Percentiles rank a stretch among this genome's conserved stretches.
phyloP scores from a whole-genome alignment of 345 rosid genomes.

The Linum lewisii region DNA sequence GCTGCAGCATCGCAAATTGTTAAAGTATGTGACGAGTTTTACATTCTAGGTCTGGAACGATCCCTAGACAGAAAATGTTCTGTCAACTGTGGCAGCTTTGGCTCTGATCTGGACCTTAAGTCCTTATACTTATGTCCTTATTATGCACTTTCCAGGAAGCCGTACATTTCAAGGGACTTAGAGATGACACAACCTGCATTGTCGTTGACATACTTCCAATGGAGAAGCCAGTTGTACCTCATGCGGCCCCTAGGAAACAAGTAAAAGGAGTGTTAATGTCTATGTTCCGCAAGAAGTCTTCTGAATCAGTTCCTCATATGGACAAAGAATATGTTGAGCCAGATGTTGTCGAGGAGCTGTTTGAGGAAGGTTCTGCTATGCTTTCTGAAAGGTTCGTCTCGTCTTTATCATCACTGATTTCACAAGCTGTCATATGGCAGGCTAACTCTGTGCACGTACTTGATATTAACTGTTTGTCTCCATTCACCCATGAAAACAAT shows the following conservation, averaged over 20 bases:
- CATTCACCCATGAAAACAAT: too few species aligned
- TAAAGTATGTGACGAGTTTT: constrained; percentile 38
- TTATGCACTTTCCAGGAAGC: constrained; percentile 56
- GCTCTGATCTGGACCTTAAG: background rate
- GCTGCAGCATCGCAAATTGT: constrained; percentile 90
- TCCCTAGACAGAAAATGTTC: background rate
- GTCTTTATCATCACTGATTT: constrained; percentile 15
- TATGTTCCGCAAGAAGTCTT: constrained; percentile 68
- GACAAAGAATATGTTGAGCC: constrained; percentile 66
- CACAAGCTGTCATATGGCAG: background rate
- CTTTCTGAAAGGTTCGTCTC: constrained; percentile 86
- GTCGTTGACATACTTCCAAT: constrained; percentile 76
- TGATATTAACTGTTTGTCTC: background rate
- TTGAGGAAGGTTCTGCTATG: constrained; percentile 94
- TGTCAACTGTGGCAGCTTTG: constrained; percentile 4
- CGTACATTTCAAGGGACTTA: constrained; percentile 65
- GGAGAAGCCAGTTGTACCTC: constrained; percentile 68
- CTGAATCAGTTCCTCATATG: constrained; percentile 60
- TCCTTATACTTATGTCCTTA: background rate
- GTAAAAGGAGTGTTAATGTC: constrained; percentile 80
- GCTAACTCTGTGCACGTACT: background rate
- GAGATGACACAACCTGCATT: constrained; percentile 98
- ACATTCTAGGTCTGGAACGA: background rate
- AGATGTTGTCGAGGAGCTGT: constrained; percentile 81
- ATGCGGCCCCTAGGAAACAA: constrained; percentile 60